These are phyloP conservation scores for Rosa chinensis DNA, from an alignment of 306 rosid species.

Conservation along the genomic window DNA sequence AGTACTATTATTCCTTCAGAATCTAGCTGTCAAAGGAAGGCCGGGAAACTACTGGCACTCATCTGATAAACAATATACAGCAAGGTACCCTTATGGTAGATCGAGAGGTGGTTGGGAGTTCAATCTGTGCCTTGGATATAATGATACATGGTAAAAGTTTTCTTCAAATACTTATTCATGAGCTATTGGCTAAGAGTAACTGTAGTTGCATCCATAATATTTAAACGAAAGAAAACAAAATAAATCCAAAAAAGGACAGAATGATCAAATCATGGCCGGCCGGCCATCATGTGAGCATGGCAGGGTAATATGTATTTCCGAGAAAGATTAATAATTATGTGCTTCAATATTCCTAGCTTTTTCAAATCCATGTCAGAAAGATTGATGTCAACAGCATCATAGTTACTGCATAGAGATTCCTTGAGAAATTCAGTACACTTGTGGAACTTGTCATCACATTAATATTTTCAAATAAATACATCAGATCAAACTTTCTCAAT, in stretches of 20 bases:
- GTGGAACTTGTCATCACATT: neutral
- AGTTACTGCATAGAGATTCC: constrained; percentile 1
- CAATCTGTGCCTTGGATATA: neutral
- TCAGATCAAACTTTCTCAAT: neutral
- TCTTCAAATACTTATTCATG: neutral
- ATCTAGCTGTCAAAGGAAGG: neutral
- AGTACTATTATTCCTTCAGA: neutral
- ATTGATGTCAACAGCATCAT: neutral
- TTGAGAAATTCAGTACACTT: neutral
- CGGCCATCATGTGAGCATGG: neutral
- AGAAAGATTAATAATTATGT: neutral
- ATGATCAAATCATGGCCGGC: constrained; percentile 2
- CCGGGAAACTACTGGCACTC: neutral
- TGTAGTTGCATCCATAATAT: neutral
- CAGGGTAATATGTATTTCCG: neutral
- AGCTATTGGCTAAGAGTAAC: neutral
- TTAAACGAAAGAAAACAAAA: neutral
- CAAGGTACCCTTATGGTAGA: neutral
- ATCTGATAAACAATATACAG: neutral
- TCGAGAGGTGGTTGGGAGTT: neutral
- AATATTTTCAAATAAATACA: neutral
- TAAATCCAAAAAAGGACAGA: neutral
- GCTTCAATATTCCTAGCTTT: neutral
- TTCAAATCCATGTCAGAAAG: constrained; percentile 18
- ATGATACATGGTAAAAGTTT: neutral